These are phyloP conservation scores for Cyberlindnera maritima DNA, from an alignment of 805 yeast genomes.

Conservation along the genomic window DNA sequence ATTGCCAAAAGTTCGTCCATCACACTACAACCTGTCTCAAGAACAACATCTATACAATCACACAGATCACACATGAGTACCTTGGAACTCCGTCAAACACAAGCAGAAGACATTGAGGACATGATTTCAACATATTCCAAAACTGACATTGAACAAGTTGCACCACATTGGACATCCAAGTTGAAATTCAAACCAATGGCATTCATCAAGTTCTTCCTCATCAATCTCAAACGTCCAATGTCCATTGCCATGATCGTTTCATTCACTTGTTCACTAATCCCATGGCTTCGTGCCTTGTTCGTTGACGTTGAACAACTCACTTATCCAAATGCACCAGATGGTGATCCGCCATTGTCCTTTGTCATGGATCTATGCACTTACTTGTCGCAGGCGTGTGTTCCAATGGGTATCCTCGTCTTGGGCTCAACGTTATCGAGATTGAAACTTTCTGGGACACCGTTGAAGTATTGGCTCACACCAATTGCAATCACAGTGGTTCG, in stretches of 20 bases:
- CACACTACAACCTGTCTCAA: background rate
- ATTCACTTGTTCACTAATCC: slow-evolving; percentile 73
- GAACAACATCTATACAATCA: slow-evolving; percentile 7
- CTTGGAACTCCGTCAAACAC: slow-evolving; percentile 7
- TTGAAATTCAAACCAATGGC: background rate
- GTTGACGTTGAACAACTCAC: slow-evolving; percentile 41
- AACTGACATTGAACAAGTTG: slow-evolving; percentile 9
- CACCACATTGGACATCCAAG: background rate
- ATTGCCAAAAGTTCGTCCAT: background rate
- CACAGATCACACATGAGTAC: slow-evolving; percentile 13
- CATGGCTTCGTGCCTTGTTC: slow-evolving; percentile 80
- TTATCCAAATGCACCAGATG: slow-evolving; percentile 80
- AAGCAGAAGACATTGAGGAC: slow-evolving; percentile 37
- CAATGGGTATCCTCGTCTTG: slow-evolving; percentile 75
- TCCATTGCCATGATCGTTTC: slow-evolving; percentile 67
- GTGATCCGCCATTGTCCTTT: slow-evolving; percentile 82
- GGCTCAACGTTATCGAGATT: slow-evolving; percentile 90
- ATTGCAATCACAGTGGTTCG: slow-evolving; percentile 53
- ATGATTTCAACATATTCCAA: slow-evolving; percentile 43
- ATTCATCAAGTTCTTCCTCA: slow-evolving; percentile 33
- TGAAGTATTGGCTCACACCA: slow-evolving; percentile 42
- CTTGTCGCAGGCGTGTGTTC: slow-evolving; percentile 87
- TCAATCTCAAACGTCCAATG: slow-evolving; percentile 69
- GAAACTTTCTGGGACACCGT: slow-evolving; percentile 46
- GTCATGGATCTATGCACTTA: slow-evolving; percentile 78